Conservation (phyloP, 2,329 filamentous ascomycete species). For the Hawksworthiomyces lignivorus region DNA sequence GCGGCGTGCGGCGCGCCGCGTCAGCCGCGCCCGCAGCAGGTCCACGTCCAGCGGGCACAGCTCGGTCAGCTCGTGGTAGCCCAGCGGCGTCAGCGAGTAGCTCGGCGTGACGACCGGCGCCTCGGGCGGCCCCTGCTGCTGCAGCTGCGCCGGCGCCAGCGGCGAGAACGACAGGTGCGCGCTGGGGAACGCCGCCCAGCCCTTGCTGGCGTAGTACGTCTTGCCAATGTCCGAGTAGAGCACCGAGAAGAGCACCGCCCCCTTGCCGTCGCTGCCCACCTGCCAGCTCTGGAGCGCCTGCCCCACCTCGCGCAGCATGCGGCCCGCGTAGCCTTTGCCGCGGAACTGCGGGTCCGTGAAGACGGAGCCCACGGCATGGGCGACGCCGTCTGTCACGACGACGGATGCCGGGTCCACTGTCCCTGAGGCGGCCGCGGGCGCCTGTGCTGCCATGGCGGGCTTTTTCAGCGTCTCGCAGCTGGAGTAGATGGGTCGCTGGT, state of each 20-base stretch:
- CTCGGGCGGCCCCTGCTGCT: slow-evolving; percentile 17
- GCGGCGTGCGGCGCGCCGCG: slow-evolving; percentile 15
- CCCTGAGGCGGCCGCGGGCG: neutral
- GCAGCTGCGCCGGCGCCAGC: slow-evolving; percentile 10
- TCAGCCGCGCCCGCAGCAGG: slow-evolving; percentile 49
- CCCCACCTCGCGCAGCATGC: slow-evolving; percentile 65
- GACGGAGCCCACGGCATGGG: slow-evolving; percentile 74
- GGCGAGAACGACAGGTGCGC: slow-evolving; percentile 60
- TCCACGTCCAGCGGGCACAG: slow-evolving; percentile 59
- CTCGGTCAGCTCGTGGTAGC: slow-evolving; percentile 50
- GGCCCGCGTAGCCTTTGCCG: slow-evolving; percentile 66
- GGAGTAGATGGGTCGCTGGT: slow-evolving; percentile 47
- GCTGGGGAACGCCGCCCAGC: slow-evolving; percentile 70
- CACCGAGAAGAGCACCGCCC: slow-evolving; percentile 58
- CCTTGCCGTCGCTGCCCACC: slow-evolving; percentile 16
- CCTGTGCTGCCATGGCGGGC: slow-evolving; percentile 31
- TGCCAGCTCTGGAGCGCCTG: slow-evolving; percentile 31
- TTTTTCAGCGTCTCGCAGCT: slow-evolving; percentile 60
- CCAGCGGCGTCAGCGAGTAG: slow-evolving; percentile 33
- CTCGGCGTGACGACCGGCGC: slow-evolving; percentile 20
- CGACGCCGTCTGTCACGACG: slow-evolving; percentile 42
- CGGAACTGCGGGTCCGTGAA: slow-evolving; percentile 62
- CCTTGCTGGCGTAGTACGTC: slow-evolving; percentile 67
- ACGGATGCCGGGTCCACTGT: neutral
- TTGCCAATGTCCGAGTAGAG: slow-evolving; percentile 84